These are phyloP conservation scores for Kalmusia sp. DNA, from an alignment of 2,329 filamentous ascomycete genomes.

Conservation along the genomic window DNA sequence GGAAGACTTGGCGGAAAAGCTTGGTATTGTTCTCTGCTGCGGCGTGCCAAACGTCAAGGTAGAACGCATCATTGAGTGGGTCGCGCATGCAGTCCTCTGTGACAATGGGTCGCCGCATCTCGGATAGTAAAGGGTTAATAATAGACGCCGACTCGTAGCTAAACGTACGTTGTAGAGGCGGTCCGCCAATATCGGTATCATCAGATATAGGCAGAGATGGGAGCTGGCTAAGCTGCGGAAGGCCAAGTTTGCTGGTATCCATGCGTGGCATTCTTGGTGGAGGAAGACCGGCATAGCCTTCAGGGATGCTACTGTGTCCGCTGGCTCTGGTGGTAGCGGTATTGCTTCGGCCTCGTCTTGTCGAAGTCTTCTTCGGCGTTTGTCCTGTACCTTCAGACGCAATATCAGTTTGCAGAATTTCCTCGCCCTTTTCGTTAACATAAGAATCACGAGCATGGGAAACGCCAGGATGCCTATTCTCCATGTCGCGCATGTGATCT, in stretches of 20 bases:
- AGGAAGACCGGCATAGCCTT: constrained; percentile 61
- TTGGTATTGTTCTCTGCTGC: constrained; percentile 95
- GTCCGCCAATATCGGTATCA: constrained; percentile 84
- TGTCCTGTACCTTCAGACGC: constrained; percentile 64
- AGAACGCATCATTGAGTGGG: constrained; percentile 81
- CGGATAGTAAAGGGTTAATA: constrained; percentile 61
- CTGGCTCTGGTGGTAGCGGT: constrained; percentile 39
- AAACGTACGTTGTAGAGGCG: constrained; percentile 65
- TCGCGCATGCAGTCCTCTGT: constrained; percentile 95
- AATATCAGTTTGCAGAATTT: constrained; percentile 72
- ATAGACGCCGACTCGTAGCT: constrained; percentile 54
- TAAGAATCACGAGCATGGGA: constrained; percentile 74
- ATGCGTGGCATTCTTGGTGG: constrained; percentile 66
- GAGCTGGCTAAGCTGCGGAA: constrained; percentile 73
- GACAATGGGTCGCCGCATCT: constrained; percentile 76
- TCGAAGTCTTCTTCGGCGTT: constrained; percentile 57
- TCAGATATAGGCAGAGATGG: constrained; percentile 73
- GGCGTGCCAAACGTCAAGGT: constrained; percentile 85
- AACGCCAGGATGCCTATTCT: constrained; percentile 62
- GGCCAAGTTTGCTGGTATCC: constrained; percentile 70
- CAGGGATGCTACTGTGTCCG: constrained; percentile 33
- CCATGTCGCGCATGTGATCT: constrained; percentile 71
- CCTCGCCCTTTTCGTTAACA: constrained; percentile 68
- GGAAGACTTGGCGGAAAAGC: constrained; percentile 90
- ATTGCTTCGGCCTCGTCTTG: constrained; percentile 41